Evolutionary conservation across 495 filamentous ascomycete genomes (phyloP).

Genomic region (Xylaria flabelliformis): DNA sequence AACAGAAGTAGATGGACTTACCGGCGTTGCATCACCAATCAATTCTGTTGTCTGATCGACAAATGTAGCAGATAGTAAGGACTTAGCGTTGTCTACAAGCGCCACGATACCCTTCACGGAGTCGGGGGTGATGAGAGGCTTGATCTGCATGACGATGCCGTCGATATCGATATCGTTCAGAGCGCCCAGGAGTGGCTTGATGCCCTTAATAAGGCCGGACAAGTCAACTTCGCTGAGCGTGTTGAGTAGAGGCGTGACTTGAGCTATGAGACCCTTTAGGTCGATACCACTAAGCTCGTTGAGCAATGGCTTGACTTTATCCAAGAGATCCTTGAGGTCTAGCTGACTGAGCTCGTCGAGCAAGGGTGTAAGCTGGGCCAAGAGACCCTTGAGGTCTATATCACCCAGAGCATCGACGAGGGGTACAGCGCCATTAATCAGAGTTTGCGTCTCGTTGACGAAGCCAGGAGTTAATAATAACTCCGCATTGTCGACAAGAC

Average conservation of each 20-base stretch:
- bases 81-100: constrained; percentile 50
- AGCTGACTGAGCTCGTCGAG: constrained; percentile 38
- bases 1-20: constrained; percentile 38
- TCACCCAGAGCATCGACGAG: constrained; percentile 40
- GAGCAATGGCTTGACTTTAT: constrained; percentile 41
- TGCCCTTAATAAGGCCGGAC: constrained; percentile 41
- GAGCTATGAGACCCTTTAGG: constrained; percentile 42
- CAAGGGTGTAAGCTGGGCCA: constrained; percentile 47
- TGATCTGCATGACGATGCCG: constrained; percentile 44
- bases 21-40: constrained; percentile 59
- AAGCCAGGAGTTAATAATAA: constrained; percentile 46
- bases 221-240: constrained; percentile 41
- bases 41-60: constrained; percentile 56
- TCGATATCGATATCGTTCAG: constrained; percentile 46
- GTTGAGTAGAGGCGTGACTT: constrained; percentile 43
- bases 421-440: constrained; percentile 55
- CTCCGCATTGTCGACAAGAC: constrained; percentile 48
- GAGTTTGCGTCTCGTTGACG: constrained; percentile 53
- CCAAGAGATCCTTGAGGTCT: constrained; percentile 42
- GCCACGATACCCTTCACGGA: constrained; percentile 50
- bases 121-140: constrained; percentile 49
- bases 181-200: constrained; percentile 46
- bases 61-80: constrained; percentile 47
- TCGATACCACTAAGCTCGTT: constrained; percentile 46
- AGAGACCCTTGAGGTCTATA: constrained; percentile 40